These are phyloP conservation scores for Lachnellula cervina DNA, from an alignment of 2,329 filamentous ascomycete species.

Conservation along the genomic window DNA sequence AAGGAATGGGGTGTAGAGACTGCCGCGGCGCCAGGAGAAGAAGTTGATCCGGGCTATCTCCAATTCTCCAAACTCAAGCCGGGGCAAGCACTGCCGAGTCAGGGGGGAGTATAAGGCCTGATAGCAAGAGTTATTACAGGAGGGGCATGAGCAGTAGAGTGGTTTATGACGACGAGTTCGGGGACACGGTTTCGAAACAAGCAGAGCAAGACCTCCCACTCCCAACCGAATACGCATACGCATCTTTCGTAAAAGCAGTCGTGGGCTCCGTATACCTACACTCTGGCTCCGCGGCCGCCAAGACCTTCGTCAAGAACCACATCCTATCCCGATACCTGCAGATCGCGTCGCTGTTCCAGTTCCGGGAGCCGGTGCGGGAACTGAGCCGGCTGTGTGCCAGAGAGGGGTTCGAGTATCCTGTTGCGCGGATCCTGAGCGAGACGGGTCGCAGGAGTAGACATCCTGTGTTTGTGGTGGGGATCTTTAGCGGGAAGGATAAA, in stretches of 20 bases:
- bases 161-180: slow-evolving; percentile 80
- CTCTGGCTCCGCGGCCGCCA: slow-evolving; percentile 70
- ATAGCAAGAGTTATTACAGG: slow-evolving; percentile 50
- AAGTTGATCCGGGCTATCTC: slow-evolving; percentile 86
- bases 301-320: slow-evolving; percentile 78
- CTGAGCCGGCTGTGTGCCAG: slow-evolving; percentile 76
- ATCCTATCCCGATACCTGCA: slow-evolving; percentile 76
- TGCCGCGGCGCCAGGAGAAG: slow-evolving; percentile 79
- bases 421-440: slow-evolving; percentile 84
- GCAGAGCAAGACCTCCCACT: slow-evolving; percentile 23
- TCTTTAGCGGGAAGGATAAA: slow-evolving; percentile 87
- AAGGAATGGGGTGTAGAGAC: slow-evolving; percentile 87
- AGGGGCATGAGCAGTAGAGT: slow-evolving; percentile 72
- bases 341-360: slow-evolving; percentile 73
- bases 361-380: slow-evolving; percentile 79
- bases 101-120: slow-evolving; percentile 49
- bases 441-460: slow-evolving; percentile 80
- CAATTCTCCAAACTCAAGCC: slow-evolving; percentile 60
- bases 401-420: slow-evolving; percentile 82
- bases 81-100: slow-evolving; percentile 41
- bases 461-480: slow-evolving; percentile 89
- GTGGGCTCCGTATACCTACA: slow-evolving; percentile 84
- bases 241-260: slow-evolving; percentile 76
- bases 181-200: slow-evolving; percentile 48
- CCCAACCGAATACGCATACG: slow-evolving; percentile 48